Base-by-base conservation (phyloP, 768 basidiomycete species). In the Candolleomyces eurysporus region DNA sequence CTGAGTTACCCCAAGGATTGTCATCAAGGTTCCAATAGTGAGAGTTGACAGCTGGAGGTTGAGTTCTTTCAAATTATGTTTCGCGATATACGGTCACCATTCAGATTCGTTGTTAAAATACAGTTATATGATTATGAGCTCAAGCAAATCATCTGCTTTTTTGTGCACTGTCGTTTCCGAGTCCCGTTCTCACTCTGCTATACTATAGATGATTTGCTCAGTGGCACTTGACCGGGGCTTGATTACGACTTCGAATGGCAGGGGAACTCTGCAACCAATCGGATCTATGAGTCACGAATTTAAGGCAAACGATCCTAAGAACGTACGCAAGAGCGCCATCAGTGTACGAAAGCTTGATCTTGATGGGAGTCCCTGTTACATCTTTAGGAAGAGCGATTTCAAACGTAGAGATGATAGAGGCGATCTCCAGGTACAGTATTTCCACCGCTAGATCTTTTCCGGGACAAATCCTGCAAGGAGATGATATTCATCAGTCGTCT, bases 361-460 rank as follows among this genome's bases (percentile, higher is more conserved):
- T 16, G 14, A 59, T 50, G 4, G 62, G 62, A 2, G 48, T 59
- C 1, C 60, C 61, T 8, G 48, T 48, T 22, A 40, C 40, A 26
- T 65, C 61, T 42, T 46, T 31, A 6, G 59, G 58, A 19, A 55
- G 64, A 21, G 64, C 63, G 30, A 67, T 65, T 56, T 68, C 66
- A 39, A 53, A 64, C 30, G 58, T 19, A 48, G 64, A 61, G 60
- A 65, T 62, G 49, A 60, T 48, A 45, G 62, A 59, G 2, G 54
- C 52, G 2, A 45, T 32, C 39, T 51, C 10, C 21, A 57, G 13
- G 19, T 63, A 60, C 4, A 63, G n/a, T 1, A 39, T 56, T 14
- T 54, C 55, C 22, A 59, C 3, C 2, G 52, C 58, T 2, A 59
- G 14, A 11, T 57, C 52, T 11, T 53, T 30, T 21, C 62, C 62